Evolutionary conservation across 257 asterid genomes (phyloP).

Genomic region (Solanum rostratum): DNA sequence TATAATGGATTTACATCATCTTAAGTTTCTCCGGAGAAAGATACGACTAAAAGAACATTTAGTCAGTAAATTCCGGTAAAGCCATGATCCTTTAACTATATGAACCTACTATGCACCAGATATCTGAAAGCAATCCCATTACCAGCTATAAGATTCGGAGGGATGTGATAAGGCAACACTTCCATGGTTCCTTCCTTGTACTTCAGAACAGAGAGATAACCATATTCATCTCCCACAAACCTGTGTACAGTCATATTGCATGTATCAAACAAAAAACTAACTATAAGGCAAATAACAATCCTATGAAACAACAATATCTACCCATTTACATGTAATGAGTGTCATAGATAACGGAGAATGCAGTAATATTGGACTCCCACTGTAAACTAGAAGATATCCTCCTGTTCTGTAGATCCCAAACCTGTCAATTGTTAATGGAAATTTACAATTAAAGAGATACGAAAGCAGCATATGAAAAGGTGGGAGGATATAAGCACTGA

Average conservation of each 20-base stretch:
- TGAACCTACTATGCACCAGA: neutral
- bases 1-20: neutral
- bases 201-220: slow-evolving; percentile 76
- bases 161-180: slow-evolving; percentile 64
- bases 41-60: neutral
- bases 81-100: neutral
- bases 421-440: slow-evolving; percentile 30
- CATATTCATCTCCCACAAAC: slow-evolving; percentile 90
- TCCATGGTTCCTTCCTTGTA: slow-evolving; percentile 47
- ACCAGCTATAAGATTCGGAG: slow-evolving; percentile 86
- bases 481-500: neutral
- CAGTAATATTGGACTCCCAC: slow-evolving; percentile 96
- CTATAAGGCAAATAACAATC: neutral
- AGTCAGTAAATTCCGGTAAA: neutral
- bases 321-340: slow-evolving; percentile 79
- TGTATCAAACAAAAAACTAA: slow-evolving; percentile 5
- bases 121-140: slow-evolving; percentile 14
- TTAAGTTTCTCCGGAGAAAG: neutral
- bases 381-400: slow-evolving; percentile 44
- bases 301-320: neutral
- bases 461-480: neutral
- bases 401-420: slow-evolving; percentile 92
- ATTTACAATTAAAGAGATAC: neutral
- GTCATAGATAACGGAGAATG: slow-evolving; percentile 62
- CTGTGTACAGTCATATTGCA: slow-evolving; percentile 27